A percentile compares a stretch with the other conserved stretches of the same genome.
These are phyloP conservation scores for Boletus bicolor DNA, from an alignment of 768 basidiomycete genomes.

Conservation along the genomic window DNA sequence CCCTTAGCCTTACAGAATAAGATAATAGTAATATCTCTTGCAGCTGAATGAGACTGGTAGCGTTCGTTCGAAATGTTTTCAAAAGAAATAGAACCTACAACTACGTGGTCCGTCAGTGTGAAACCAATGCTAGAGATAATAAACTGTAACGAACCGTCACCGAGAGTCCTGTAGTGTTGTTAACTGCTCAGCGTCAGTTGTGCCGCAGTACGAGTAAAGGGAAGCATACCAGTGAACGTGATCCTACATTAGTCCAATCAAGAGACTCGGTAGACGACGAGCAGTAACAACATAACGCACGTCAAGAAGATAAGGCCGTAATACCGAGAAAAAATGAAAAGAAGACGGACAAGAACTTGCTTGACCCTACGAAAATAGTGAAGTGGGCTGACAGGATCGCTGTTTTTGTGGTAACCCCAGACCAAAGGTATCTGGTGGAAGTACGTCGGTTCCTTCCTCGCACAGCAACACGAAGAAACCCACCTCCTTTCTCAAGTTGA, in stretches of 20 bases:
- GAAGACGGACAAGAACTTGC: constrained; percentile 8
- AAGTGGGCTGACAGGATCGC: neutral
- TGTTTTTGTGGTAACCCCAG: constrained; percentile 8
- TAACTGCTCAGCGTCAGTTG: constrained; percentile 10
- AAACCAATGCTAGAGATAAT: neutral
- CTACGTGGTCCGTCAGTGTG: constrained; percentile 3
- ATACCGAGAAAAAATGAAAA: constrained; percentile 26
- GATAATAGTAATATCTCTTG: constrained; percentile 23
- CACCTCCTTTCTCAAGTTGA: constrained; percentile 22
- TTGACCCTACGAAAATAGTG: neutral
- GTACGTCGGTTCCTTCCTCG: neutral
- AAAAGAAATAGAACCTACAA: constrained; percentile 12
- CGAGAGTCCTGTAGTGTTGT: constrained; percentile 21
- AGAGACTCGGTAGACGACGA: neutral
- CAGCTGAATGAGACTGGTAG: constrained; percentile 8
- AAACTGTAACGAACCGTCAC: constrained; percentile 8
- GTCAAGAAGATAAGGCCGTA: constrained; percentile 23
- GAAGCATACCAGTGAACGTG: constrained; percentile 15
- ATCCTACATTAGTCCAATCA: constrained; percentile 6
- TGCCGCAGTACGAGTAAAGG: neutral
- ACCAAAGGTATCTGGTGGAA: constrained; percentile 14
- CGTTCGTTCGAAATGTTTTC: neutral
- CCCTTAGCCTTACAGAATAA: constrained; percentile 14
- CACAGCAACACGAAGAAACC: neutral
- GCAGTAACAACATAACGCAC: constrained; percentile 1